These are phyloP conservation scores for Nitzschia sp. DNA, from an alignment of 108 stramenopile species.

Conservation along the genomic window DNA sequence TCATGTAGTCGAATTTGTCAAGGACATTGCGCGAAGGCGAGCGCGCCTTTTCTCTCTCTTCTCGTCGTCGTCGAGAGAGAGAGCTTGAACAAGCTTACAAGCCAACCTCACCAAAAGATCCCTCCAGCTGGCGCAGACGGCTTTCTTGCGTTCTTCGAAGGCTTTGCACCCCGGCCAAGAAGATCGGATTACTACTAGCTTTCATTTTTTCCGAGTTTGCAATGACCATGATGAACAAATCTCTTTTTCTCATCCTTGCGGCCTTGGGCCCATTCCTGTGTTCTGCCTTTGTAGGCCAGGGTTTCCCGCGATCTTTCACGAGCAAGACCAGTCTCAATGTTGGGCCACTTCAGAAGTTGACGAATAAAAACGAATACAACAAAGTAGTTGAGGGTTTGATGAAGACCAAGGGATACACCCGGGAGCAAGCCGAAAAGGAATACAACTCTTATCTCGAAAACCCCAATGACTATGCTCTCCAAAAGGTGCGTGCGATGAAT, in stretches of 20 bases:
- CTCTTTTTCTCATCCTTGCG: neutral
- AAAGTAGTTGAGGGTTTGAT: slow-evolving; percentile 31
- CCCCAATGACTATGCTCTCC: slow-evolving; percentile 35
- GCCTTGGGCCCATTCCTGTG: neutral
- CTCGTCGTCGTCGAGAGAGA: too few relatives aligned
- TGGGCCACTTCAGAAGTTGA: slow-evolving; percentile 24
- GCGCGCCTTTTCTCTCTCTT: too few relatives aligned
- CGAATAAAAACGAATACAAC: slow-evolving; percentile 30
- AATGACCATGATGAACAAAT: neutral
- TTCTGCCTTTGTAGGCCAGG: neutral
- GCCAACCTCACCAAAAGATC: too few relatives aligned
- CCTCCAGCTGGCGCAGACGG: too few relatives aligned
- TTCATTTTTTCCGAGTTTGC: too few relatives aligned
- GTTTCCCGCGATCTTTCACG: neutral
- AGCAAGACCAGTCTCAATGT: slow-evolving; percentile 3
- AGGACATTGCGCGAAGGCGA: too few relatives aligned
- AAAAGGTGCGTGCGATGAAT: slow-evolving; percentile 32
- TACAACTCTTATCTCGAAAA: slow-evolving; percentile 42
- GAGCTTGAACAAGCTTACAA: too few relatives aligned
- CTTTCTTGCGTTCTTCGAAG: too few relatives aligned
- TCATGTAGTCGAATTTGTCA: too few relatives aligned
- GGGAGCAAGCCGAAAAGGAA: slow-evolving; percentile 36
- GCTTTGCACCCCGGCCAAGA: too few relatives aligned
- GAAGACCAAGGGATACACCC: slow-evolving; percentile 14
- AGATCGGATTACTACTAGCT: too few relatives aligned